A percentile compares a stretch with the other conserved stretches of the same genome.
These are phyloP conservation scores for Mycena pura DNA, from an alignment of 768 basidiomycete genomes.

Conservation along the genomic window DNA sequence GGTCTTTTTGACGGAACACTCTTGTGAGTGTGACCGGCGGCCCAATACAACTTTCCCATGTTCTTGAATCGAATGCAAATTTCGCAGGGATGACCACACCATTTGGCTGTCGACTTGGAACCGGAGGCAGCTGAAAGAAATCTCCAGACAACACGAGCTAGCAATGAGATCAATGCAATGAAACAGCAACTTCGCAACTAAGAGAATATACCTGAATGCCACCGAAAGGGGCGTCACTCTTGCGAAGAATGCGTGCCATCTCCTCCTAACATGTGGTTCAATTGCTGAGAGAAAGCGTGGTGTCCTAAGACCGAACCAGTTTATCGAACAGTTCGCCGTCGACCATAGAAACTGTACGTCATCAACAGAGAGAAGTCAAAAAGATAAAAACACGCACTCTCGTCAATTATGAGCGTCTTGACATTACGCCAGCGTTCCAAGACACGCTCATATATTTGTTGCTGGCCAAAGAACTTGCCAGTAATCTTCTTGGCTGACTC, in stretches of 20 bases:
- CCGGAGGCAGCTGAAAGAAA: constrained; percentile 91
- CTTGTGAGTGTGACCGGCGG: constrained; percentile 62
- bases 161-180: too few species aligned
- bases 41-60: constrained; percentile 74
- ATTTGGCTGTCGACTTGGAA: constrained; percentile 57
- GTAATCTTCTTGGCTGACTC: constrained; percentile 59
- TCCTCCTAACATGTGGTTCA: constrained; percentile 52
- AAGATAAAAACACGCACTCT: constrained; percentile 56
- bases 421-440: constrained; percentile 68
- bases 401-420: constrained; percentile 80
- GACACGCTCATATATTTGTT: constrained; percentile 44
- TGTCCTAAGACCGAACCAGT: constrained; percentile 51
- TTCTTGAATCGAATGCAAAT: constrained; percentile 83
- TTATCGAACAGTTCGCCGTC: constrained; percentile 84
- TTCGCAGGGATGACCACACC: constrained; percentile 54
- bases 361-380: background rate
- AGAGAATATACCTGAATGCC: constrained; percentile 75
- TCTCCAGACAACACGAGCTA: constrained; percentile 89
- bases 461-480: constrained; percentile 57
- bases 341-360: constrained; percentile 82
- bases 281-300: constrained; percentile 35
- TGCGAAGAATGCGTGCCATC: constrained; percentile 66
- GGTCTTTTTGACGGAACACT: constrained; percentile 90
- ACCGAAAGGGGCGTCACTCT: constrained; percentile 69
- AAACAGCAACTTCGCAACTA: too few species aligned